A percentile compares a stretch with the other conserved stretches of the same genome.
Evolutionary conservation across 306 rosid species (phyloP).

Genomic region (Cyamopsis tetragonoloba): DNA sequence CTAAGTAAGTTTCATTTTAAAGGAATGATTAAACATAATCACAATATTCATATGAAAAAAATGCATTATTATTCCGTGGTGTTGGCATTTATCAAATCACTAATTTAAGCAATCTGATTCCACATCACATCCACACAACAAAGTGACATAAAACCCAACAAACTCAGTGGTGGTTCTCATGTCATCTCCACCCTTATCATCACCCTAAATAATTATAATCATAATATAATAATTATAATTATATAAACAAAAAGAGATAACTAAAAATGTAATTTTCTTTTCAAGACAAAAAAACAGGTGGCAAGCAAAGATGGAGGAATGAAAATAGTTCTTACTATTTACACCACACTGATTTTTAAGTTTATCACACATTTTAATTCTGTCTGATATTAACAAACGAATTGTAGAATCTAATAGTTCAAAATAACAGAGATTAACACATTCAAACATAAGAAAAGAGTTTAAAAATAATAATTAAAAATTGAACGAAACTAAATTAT

Average conservation of each 20-base stretch:
- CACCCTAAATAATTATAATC: not conserved
- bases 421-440: no score
- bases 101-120: slow-evolving; percentile 24
- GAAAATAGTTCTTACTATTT: no score
- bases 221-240: no score
- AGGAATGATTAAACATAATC: slow-evolving; percentile 35
- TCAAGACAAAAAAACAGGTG: slow-evolving; percentile 25
- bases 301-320: not conserved
- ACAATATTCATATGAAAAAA: slow-evolving; percentile 15
- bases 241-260: not conserved
- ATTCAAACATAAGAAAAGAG: no score
- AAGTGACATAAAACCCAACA: slow-evolving; percentile 39
- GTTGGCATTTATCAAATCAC: slow-evolving; percentile 18
- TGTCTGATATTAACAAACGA: no score
- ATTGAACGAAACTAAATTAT: no score
- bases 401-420: no score
- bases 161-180: slow-evolving; percentile 42
- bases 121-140: slow-evolving; percentile 26
- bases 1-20: slow-evolving; percentile 17
- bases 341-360: no score
- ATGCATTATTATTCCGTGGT: not conserved
- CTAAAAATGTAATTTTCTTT: no score
- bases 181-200: slow-evolving; percentile 39
- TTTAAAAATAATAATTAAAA: no score
- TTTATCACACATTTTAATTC: no score